Evolutionary conservation across 352 stramenopile genomes (phyloP), one percentile per base, ranked within the genome.

Genomic region (Phytopythium chamaehyphon): DNA sequence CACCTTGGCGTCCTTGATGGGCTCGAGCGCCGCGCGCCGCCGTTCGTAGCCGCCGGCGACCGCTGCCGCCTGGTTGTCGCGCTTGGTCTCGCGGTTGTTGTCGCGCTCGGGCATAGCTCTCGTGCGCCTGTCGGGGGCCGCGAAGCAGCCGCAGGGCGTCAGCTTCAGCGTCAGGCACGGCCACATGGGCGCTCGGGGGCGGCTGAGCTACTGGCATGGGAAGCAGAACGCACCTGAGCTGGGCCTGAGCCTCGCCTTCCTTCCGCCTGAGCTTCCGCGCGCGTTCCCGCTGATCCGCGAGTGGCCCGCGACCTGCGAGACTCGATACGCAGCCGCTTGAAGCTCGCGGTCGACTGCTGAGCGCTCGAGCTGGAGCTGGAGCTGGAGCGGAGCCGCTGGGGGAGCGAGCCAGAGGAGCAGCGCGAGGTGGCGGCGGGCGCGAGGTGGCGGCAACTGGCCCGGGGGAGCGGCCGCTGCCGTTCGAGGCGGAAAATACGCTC

Each of bases 21-120:
- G 37, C 38, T 38, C 38, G 22, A 58, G 54, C 35, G 52, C 49
- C 12, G 31, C 23, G 39, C 66, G 66, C 1, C 66, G 62, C 23
- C 66, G 51, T 4, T 51, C 62, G 47, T 75, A 75, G 47, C 71
- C 66, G 43, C 66, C 66, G 16, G 63, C 56, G 47, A 73, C 56
- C 5, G 28, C 28, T 33, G 28, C 5, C 28, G 28, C 28, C 54
- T 73, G 61, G 26, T 59, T 57, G 33, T 64, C 63, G 16, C 49
- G 60, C 46, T 70, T 60, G n/a, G n/a, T n/a, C n/a, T n/a, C n/a
- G 54, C 69, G 66, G 28, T 9, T 2, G 31, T 43, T 31, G 18
- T 22, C 38, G 31, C 16, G 23, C 31, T 51, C 51, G 11, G 47
- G 47, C 47, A 46, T 54, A 21, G 47, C 38, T 22, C 37, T 23